phyloP scores from a whole-genome alignment of 2,329 filamentous ascomycete species.

The Calonectria pseudoreteaudii region DNA sequence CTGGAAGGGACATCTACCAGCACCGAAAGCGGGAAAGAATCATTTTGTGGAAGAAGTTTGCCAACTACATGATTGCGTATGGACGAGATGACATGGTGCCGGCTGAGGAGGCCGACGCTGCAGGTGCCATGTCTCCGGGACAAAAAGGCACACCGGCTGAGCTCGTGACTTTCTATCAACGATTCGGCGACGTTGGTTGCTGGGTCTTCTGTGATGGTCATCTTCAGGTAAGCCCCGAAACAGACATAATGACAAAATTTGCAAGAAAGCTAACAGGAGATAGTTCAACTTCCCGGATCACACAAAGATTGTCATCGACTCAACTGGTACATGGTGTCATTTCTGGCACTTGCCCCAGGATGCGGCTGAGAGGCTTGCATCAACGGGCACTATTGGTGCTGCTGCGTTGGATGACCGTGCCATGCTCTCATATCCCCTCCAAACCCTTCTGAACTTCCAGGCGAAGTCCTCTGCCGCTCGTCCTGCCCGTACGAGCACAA shows the following conservation, averaged over 20 bases:
- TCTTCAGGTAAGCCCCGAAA: conserved; percentile 67
- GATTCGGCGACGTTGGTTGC: conserved; percentile 83
- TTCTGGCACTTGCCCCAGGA: conserved; percentile 82
- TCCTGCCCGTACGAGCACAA: conserved; percentile 58
- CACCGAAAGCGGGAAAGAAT: conserved; percentile 75
- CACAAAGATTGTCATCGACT: conserved; percentile 84
- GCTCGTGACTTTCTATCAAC: conserved; percentile 84
- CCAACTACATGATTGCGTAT: conserved; percentile 80
- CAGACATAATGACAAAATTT: background rate
- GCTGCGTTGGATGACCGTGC: conserved; percentile 78
- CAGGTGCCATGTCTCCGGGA: conserved; percentile 54
- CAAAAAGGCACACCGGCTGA: conserved; percentile 58
- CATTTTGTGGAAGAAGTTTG: conserved; percentile 79
- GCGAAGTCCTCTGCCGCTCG: conserved; percentile 56
- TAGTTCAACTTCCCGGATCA: conserved; percentile 91
- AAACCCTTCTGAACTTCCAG: conserved; percentile 78
- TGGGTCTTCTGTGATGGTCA: conserved; percentile 87
- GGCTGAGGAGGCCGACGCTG: conserved; percentile 58
- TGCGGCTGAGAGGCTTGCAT: conserved; percentile 73
- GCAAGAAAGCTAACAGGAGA: conserved; percentile 35
- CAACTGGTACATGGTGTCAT: conserved; percentile 80
- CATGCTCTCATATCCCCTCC: conserved; percentile 77
- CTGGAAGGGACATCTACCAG: conserved; percentile 74
- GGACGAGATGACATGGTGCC: conserved; percentile 75
- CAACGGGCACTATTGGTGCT: conserved; percentile 75